Evolutionary conservation across 352 stramenopile species (phyloP).

Genomic region (Phytophthora pseudosyringae): DNA sequence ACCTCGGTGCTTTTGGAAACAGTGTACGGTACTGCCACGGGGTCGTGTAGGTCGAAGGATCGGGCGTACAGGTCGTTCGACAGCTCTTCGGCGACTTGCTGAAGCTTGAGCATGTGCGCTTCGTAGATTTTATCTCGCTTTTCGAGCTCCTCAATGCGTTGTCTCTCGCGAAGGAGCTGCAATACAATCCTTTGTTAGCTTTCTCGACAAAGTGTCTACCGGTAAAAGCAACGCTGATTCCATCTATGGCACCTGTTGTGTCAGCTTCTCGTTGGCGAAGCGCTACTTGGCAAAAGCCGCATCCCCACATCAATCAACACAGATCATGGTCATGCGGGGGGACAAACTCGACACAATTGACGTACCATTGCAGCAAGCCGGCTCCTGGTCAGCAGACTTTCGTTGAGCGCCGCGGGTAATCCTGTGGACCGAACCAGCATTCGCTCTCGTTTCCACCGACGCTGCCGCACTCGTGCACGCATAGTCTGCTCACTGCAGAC

Average conservation of each 20-base stretch:
- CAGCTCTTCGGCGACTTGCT: conserved; percentile 38
- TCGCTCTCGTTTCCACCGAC: conserved; percentile 65
- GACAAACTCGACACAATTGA: neutral
- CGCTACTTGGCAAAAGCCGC: conserved; percentile 41
- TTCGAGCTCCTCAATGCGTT: conserved; percentile 59
- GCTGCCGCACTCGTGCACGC: conserved; percentile 47
- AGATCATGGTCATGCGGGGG: neutral
- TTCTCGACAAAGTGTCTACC: neutral
- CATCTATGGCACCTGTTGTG: conserved; percentile 51
- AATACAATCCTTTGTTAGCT: neutral
- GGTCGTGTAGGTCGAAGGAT: conserved; percentile 29
- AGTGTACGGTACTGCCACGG: conserved; percentile 30
- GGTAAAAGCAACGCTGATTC: neutral
- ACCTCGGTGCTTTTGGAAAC: conserved; percentile 56
- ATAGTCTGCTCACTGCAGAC: conserved; percentile 43
- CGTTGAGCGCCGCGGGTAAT: conserved; percentile 36
- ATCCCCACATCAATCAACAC: conserved; percentile 1
- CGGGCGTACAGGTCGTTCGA: conserved; percentile 30
- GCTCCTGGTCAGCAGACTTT: conserved; percentile 41
- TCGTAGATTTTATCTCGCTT: conserved; percentile 53
- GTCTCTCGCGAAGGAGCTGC: conserved; percentile 54
- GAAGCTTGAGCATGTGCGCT: conserved; percentile 46
- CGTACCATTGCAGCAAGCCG: conserved; percentile 46
- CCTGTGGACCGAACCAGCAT: conserved; percentile 50
- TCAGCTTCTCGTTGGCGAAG: conserved; percentile 65